Conservation (phyloP, 192 early-diverging fungal species). For the Linnemannia zychae region DNA sequence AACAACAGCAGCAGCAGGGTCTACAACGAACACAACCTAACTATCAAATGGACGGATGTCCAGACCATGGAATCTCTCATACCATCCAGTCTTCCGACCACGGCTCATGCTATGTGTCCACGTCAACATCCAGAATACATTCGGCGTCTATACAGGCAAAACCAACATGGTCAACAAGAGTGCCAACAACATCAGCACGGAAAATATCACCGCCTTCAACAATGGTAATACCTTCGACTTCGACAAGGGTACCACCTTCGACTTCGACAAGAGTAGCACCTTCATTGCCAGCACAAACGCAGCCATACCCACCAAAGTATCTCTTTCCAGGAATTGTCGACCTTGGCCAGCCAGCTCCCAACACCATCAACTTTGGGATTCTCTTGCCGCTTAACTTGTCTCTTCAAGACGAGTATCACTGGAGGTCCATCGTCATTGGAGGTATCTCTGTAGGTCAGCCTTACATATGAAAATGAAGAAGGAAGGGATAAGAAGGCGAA, state of each 20-base stretch:
- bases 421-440: neutral
- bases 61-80: no score
- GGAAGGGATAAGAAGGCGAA: no score
- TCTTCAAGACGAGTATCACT: neutral
- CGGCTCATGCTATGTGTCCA: neutral
- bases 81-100: no score
- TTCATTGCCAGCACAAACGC: neutral
- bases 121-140: neutral
- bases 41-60: no score
- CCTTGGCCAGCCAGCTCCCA: constrained; percentile 7
- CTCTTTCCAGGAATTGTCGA: constrained; percentile 13
- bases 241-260: no score
- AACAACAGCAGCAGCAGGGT: neutral
- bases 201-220: no score
- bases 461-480: neutral
- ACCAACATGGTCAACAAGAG: neutral
- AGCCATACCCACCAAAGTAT: neutral
- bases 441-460: constrained; percentile 1
- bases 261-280: no score
- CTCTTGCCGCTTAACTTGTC: constrained; percentile 11
- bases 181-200: no score
- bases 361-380: constrained; percentile 7
- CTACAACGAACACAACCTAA: neutral
- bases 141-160: neutral
- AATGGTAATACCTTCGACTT: no score